Evolutionary conservation across 73 alveolate genomes (phyloP), one percentile per base, ranked within the genome.

Genomic region (Paramecium pentaurelia): DNA sequence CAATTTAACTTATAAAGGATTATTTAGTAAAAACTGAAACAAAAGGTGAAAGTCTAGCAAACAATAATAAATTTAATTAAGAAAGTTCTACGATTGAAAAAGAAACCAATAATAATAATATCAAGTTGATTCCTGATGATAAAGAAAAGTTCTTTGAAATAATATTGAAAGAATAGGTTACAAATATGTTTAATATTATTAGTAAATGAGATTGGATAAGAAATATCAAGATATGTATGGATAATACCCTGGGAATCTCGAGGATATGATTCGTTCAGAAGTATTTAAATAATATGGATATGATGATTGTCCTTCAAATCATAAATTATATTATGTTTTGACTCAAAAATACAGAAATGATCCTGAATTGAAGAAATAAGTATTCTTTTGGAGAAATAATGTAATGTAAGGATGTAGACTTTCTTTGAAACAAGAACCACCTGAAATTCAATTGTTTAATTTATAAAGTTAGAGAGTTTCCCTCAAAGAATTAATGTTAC

Each of bases 381-480:
- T 80, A 40, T 80, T 80, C 16, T 80, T 80, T 49, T 80, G 91
- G 91, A 80, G 91, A 80, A 80, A 80, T 36, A 80, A 80, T 80
- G 91, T 80, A 27, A 80, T 80, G 91, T 77, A 80, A 45, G 91
- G 91, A 22, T 27, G 38, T 28, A 44, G 11, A 80, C n/a, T 80
- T 8, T 11, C 16, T 4, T 47, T 80, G 38, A 6, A 49, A 4
- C 25, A 80, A 20, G 20, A 22, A 27, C 77, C 77, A 18, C 91
- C 91, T 45, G 28, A 32, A 11, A 80, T 80, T 8, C 37, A n/a
- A 22, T 47, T 80, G 27, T 47, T 80, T 30, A 20, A 60, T 20
- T 49, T 42, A 44, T 58, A 40, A 2, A 10, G 45, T 8, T 22
- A 80, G 32, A 18, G 10, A 8, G 58, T 28, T 9, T 1, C 27